Conservation (phyloP, 768 basidiomycete species). For the Pisolithus microcarpus region DNA sequence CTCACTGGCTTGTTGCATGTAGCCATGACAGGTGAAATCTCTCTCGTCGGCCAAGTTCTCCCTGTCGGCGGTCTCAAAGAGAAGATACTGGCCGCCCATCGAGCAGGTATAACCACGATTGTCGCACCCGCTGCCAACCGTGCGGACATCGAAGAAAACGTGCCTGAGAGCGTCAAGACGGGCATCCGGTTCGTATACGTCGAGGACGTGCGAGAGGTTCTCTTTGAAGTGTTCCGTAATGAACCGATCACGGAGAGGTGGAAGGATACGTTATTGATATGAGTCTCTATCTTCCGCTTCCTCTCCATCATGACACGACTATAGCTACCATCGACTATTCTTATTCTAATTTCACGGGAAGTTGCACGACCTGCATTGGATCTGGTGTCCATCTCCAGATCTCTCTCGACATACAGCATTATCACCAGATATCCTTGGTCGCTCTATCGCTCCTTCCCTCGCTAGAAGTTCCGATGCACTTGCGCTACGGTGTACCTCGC, state of each 20-base stretch:
- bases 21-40: constrained; percentile 99
- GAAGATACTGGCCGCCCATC: constrained; percentile 94
- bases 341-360: too few relatives aligned
- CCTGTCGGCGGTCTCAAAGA: constrained; percentile 95
- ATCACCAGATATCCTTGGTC: too few relatives aligned
- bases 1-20: too few relatives aligned
- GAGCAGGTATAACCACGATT: constrained; percentile 92
- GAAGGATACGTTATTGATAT: constrained; percentile 48
- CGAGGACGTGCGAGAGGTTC: constrained; percentile 84
- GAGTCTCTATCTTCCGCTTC: too few relatives aligned
- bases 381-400: too few relatives aligned
- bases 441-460: too few relatives aligned
- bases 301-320: too few relatives aligned
- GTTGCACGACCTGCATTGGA: too few relatives aligned
- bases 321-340: too few relatives aligned
- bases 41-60: constrained; percentile 90
- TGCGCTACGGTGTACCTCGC: too few relatives aligned
- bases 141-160: constrained; percentile 95
- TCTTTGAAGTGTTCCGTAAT: constrained; percentile 78
- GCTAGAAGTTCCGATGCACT: too few relatives aligned
- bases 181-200: constrained; percentile 95
- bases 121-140: constrained; percentile 82
- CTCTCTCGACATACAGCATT: too few relatives aligned
- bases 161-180: constrained; percentile 90
- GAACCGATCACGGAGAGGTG: constrained; percentile 53